Conservation (phyloP, 2,329 filamentous ascomycete species). For the Ceratocystiopsis sp. region DNA sequence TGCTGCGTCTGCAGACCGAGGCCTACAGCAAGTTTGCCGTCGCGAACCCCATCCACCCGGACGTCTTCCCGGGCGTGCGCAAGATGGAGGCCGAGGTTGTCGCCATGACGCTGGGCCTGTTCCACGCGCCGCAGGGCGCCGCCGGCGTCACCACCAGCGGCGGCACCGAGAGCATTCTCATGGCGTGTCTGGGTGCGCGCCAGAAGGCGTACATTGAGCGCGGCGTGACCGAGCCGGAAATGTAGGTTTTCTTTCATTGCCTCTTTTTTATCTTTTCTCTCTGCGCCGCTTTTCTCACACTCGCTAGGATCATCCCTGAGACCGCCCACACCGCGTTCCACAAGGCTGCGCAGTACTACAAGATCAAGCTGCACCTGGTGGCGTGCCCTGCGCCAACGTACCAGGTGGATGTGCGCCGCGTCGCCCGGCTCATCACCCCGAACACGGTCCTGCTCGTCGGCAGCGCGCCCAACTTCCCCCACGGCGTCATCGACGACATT, state of each 20-base stretch:
- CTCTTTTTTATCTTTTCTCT: neutral
- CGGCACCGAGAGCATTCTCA: slow-evolving; percentile 90
- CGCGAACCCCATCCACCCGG: slow-evolving; percentile 89
- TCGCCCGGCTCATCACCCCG: slow-evolving; percentile 74
- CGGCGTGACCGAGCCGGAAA: slow-evolving; percentile 82
- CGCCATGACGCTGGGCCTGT: slow-evolving; percentile 80
- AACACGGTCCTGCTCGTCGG: slow-evolving; percentile 92
- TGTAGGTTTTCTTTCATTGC: slow-evolving; percentile 36
- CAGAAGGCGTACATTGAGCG: slow-evolving; percentile 79
- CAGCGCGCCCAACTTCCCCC: slow-evolving; percentile 92
- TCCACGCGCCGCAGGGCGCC: slow-evolving; percentile 71
- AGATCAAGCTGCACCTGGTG: slow-evolving; percentile 85
- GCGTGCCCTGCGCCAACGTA: slow-evolving; percentile 70
- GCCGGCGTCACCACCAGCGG: slow-evolving; percentile 84
- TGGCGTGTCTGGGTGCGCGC: slow-evolving; percentile 80
- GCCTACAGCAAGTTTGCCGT: slow-evolving; percentile 92
- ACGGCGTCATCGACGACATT: slow-evolving; percentile 96
- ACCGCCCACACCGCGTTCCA: slow-evolving; percentile 93
- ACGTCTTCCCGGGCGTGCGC: slow-evolving; percentile 91
- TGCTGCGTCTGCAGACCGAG: slow-evolving; percentile 74
- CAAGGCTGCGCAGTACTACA: slow-evolving; percentile 91
- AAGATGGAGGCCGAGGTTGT: slow-evolving; percentile 99
- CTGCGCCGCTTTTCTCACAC: too few species aligned
- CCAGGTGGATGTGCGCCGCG: slow-evolving; percentile 63
- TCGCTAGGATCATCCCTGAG: slow-evolving; percentile 66